Conservation (phyloP, 2,329 filamentous ascomycete genomes). For the Emmonsia crescens region DNA sequence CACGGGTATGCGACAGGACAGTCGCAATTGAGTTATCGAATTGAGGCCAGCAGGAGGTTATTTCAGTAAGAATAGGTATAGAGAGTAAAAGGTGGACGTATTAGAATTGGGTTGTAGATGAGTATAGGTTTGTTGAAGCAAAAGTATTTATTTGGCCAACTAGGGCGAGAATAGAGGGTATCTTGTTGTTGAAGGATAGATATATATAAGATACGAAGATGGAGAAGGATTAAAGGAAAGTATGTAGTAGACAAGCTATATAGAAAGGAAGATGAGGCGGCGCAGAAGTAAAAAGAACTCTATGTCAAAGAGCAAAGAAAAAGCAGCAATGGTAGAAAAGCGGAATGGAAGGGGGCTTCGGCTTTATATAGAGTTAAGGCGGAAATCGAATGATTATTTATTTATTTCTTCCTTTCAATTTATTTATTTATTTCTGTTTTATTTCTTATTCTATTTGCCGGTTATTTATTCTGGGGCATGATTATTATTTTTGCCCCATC, state of each 20-base stretch:
- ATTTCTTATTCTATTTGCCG: background rate
- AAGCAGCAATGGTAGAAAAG: background rate
- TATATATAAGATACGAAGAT: background rate
- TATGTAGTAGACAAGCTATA: conserved; percentile 2
- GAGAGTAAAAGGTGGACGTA: background rate
- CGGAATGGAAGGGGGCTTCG: background rate
- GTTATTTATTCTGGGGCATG: background rate
- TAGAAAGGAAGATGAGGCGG: background rate
- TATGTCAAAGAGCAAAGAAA: background rate
- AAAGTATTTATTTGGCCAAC: background rate
- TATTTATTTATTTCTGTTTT: background rate
- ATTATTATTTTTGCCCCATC: background rate
- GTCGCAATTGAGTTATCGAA: background rate
- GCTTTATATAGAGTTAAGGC: conserved; percentile 1
- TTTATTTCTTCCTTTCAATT: background rate
- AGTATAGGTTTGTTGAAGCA: background rate
- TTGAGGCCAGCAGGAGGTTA: background rate
- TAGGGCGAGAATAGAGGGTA: background rate
- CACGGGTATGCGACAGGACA: background rate
- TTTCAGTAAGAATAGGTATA: no score
- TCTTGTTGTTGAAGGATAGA: background rate
- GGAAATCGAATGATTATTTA: background rate
- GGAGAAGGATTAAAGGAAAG: conserved; percentile 1
- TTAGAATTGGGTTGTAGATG: background rate
- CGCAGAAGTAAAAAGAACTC: conserved; percentile 1